A percentile compares a stretch with the other conserved stretches of the same genome.
Conservation (phyloP, 1,139 yeast species). For the Debaryomyces sp. region DNA sequence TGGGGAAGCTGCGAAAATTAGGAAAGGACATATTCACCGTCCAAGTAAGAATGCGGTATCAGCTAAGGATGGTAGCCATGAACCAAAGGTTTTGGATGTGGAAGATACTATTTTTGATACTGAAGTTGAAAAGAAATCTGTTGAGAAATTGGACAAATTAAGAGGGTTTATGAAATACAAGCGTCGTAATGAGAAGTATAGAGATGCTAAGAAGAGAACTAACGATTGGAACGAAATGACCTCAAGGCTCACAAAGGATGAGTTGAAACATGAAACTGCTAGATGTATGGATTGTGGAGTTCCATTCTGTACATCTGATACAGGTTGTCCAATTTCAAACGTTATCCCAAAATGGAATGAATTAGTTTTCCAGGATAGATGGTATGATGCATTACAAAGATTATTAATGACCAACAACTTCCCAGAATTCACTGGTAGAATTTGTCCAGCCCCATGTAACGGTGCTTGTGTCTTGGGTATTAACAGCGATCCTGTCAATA, state of each 20-base stretch:
- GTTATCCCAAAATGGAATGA: constrained; percentile 98
- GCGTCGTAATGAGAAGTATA: constrained; percentile 85
- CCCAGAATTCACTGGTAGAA: constrained; percentile 98
- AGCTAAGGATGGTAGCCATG: constrained; percentile 48
- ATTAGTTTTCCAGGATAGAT: constrained; percentile 89
- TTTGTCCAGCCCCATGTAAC: constrained; percentile 99
- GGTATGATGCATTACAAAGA: constrained; percentile 93
- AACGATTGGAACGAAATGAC: constrained; percentile 94
- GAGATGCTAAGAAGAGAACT: constrained; percentile 75
- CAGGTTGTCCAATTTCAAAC: constrained; percentile 97
- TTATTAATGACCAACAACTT: constrained; percentile 95
- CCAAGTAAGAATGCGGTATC: constrained; percentile 25
- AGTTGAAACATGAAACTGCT: constrained; percentile 90
- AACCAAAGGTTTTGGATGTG: constrained; percentile 85
- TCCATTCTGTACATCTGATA: constrained; percentile 97
- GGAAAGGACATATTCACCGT: constrained; percentile 47
- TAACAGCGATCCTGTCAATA: constrained; percentile 94
- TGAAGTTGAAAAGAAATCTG: constrained; percentile 63
- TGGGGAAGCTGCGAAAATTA: constrained; percentile 70
- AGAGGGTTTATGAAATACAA: constrained; percentile 93
- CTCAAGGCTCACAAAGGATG: constrained; percentile 78
- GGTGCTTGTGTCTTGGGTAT: constrained; percentile 97
- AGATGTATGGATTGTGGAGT: constrained; percentile 99
- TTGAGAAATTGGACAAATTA: constrained; percentile 72
- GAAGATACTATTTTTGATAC: constrained; percentile 85